Evolutionary conservation across 441 rosid species (phyloP).

Genomic region (Jatropha podagrica): DNA sequence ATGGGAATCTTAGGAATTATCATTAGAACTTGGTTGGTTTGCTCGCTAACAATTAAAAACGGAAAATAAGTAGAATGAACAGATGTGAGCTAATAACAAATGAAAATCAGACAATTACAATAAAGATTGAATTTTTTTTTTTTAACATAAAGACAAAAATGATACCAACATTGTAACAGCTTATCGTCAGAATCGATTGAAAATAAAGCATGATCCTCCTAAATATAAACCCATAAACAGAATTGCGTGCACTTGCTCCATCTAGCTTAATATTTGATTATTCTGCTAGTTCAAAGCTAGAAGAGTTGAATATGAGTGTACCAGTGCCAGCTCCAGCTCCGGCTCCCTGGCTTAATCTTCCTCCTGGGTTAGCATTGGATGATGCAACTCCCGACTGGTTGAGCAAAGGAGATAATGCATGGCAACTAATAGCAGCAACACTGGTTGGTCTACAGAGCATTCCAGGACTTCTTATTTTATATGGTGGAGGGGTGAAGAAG

Average conservation of each 20-base stretch:
- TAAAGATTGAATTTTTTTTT: too few relatives aligned
- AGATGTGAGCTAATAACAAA: not conserved
- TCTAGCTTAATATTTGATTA: too few relatives aligned
- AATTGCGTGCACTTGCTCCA: not conserved
- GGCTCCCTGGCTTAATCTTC: constrained; percentile 23
- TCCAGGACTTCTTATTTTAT: constrained; percentile 50
- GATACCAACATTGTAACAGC: constrained; percentile 26
- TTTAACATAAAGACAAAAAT: not conserved
- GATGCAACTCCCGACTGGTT: constrained; percentile 43
- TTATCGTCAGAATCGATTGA: constrained; percentile 32
- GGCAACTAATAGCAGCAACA: constrained; percentile 61
- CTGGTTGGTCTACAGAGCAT: constrained; percentile 53
- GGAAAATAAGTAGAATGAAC: not conserved
- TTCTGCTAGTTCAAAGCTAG: too few relatives aligned
- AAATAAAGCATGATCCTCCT: not conserved
- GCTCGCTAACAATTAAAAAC: constrained; percentile 10
- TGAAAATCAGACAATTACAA: not conserved
- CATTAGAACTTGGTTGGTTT: constrained; percentile 12
- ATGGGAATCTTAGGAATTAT: constrained; percentile 19
- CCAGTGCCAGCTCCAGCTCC: not conserved
- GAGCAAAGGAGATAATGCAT: constrained; percentile 59
- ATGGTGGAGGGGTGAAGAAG: constrained; percentile 57
- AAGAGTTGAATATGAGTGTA: constrained; percentile 6
- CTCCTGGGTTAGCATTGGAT: constrained; percentile 25
- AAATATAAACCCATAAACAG: constrained; percentile 16